A percentile compares a stretch with the other conserved stretches of the same genome.
phyloP scores from a whole-genome alignment of 108 stramenopile genomes.

The Nitzschia palea region DNA sequence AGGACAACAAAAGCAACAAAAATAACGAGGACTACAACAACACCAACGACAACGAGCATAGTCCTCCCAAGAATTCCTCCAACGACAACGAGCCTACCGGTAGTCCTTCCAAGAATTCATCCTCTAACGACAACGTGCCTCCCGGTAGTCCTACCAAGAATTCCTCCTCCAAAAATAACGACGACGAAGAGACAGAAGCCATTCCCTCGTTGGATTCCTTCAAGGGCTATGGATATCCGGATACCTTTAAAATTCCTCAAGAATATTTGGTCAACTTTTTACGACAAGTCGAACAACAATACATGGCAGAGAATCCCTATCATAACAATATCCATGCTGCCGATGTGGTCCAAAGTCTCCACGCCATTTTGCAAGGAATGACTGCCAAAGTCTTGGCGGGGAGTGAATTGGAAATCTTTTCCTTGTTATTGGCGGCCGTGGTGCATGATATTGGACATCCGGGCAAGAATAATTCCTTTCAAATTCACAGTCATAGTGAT shows the following conservation, averaged over 20 bases:
- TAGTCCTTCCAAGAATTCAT: too few relatives aligned
- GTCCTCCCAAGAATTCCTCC: too few relatives aligned
- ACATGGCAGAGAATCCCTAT: conserved; percentile 44
- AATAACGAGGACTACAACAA: background rate
- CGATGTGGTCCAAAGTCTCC: conserved; percentile 61
- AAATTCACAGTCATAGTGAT: conserved; percentile 52
- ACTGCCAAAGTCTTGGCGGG: conserved; percentile 30
- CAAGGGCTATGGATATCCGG: conserved; percentile 42
- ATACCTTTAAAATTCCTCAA: conserved; percentile 34
- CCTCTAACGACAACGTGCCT: too few relatives aligned
- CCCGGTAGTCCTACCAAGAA: too few relatives aligned
- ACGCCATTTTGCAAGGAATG: conserved; percentile 48
- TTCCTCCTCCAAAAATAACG: conserved; percentile 16
- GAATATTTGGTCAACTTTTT: conserved; percentile 40
- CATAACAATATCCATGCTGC: conserved; percentile 67
- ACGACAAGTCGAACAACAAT: conserved; percentile 38
- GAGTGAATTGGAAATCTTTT: conserved; percentile 38
- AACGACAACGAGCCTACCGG: too few relatives aligned
- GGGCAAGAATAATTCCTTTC: conserved; percentile 79
- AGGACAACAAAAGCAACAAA: background rate
- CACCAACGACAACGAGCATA: too few relatives aligned
- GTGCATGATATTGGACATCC: conserved; percentile 88
- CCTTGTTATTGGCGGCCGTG: conserved; percentile 60
- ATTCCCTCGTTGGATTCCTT: background rate
- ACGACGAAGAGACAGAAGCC: conserved; percentile 5